phyloP scores from a whole-genome alignment of 805 yeast genomes.

The Saturnispora quitensis region DNA sequence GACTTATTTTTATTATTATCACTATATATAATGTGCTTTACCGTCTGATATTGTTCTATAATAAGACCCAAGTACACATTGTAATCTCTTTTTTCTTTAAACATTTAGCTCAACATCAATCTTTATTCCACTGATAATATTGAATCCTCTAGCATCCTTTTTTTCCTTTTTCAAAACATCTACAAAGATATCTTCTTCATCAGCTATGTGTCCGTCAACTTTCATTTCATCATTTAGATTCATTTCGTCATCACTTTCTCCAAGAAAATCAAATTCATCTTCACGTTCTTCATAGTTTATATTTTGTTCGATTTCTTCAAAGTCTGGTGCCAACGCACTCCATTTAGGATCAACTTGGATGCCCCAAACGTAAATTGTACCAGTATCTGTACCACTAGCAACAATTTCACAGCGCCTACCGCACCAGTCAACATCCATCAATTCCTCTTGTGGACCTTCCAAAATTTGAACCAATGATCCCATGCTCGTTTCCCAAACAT shows the following conservation, averaged over 20 bases:
- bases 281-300: conserved; percentile 81
- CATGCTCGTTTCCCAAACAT: conserved; percentile 84
- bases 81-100: not conserved
- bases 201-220: conserved; percentile 52
- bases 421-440: conserved; percentile 84
- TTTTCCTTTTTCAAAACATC: conserved; percentile 60
- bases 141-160: conserved; percentile 67
- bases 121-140: conserved; percentile 44
- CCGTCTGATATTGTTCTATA: no score
- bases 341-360: conserved; percentile 81
- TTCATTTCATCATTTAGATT: conserved; percentile 34
- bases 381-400: conserved; percentile 80
- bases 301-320: conserved; percentile 88
- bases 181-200: conserved; percentile 49
- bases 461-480: conserved; percentile 80
- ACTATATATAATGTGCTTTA: not conserved
- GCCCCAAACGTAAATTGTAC: conserved; percentile 75
- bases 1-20: no score
- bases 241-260: conserved; percentile 35
- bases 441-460: conserved; percentile 86
- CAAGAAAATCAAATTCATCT: conserved; percentile 81
- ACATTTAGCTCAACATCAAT: conserved; percentile 30
- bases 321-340: conserved; percentile 96
- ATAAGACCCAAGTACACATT: no score
- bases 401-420: conserved; percentile 62